A percentile compares a stretch with the other conserved stretches of the same genome.
phyloP scores from a whole-genome alignment of 2,329 filamentous ascomycete species.

The Neonectria magnoliae region DNA sequence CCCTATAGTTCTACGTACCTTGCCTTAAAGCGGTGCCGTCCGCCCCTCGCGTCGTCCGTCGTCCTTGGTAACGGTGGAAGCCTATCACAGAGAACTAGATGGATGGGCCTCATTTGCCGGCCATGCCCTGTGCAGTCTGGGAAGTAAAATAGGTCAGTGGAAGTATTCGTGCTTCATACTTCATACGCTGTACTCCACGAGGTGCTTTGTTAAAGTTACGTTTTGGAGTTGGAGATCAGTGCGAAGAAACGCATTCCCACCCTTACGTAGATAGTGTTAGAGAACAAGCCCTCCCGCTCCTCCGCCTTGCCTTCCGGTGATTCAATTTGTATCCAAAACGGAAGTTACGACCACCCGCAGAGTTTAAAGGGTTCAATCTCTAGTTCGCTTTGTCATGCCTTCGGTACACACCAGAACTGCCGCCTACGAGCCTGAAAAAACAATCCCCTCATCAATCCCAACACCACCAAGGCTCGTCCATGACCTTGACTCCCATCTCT shows the following conservation, averaged over 20 bases:
- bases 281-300: neutral
- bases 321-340: neutral
- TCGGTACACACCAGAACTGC: slow-evolving; percentile 2
- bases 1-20: slow-evolving; percentile 23
- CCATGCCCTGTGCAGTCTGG: slow-evolving; percentile 4
- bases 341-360: neutral
- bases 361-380: neutral
- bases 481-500: neutral
- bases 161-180: neutral
- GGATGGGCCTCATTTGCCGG: slow-evolving; percentile 1
- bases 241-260: neutral
- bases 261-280: neutral
- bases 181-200: neutral
- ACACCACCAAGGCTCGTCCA: neutral
- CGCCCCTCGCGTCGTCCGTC: slow-evolving; percentile 3
- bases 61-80: slow-evolving; percentile 8
- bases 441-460: slow-evolving; percentile 3
- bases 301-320: neutral
- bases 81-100: neutral
- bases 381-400: neutral
- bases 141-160: neutral
- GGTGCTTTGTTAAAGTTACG: neutral
- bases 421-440: neutral
- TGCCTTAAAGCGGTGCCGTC: slow-evolving; percentile 13
- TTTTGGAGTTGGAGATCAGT: neutral